Conservation (phyloP, 1,284 basidiomycete genomes). For the Coniferiporia sulphurascens region DNA sequence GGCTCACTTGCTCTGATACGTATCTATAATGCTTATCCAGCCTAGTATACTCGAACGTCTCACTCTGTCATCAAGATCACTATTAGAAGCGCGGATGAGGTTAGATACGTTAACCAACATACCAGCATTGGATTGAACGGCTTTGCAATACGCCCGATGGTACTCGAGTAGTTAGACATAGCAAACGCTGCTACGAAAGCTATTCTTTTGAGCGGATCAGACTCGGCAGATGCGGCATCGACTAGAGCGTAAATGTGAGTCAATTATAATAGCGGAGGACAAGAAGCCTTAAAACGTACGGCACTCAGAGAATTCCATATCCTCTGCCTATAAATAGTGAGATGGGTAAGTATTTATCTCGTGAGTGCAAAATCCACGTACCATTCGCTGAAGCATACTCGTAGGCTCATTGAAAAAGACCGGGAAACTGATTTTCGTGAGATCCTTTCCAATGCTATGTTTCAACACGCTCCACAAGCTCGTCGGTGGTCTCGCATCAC, state of each 20-base stretch:
- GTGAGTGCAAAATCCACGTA: slow-evolving; percentile 27
- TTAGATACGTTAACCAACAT: slow-evolving; percentile 24
- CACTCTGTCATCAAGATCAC: slow-evolving; percentile 40
- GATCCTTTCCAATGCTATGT: slow-evolving; percentile 93
- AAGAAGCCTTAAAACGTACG: slow-evolving; percentile 44
- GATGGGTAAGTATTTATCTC: background rate
- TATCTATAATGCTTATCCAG: slow-evolving; percentile 90
- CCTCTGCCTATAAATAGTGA: slow-evolving; percentile 58
- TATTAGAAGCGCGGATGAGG: background rate
- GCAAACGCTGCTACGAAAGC: slow-evolving; percentile 96
- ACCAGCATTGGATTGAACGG: slow-evolving; percentile 92
- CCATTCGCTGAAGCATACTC: slow-evolving; percentile 89
- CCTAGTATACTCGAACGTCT: slow-evolving; percentile 94
- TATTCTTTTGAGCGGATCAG: slow-evolving; percentile 77
- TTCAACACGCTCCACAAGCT: slow-evolving; percentile 96
- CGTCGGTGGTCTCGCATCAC: slow-evolving; percentile 83
- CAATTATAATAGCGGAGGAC: slow-evolving; percentile 1
- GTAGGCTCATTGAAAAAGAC: slow-evolving; percentile 97
- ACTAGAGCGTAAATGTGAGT: slow-evolving; percentile 39
- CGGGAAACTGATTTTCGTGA: slow-evolving; percentile 95
- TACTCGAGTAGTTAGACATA: slow-evolving; percentile 97
- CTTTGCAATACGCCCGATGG: slow-evolving; percentile 93
- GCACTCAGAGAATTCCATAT: slow-evolving; percentile 95
- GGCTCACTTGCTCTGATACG: slow-evolving; percentile 91
- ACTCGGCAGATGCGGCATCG: slow-evolving; percentile 77